phyloP scores from a whole-genome alignment of 1,284 basidiomycete genomes.

The Ceratobasidium sp. region DNA sequence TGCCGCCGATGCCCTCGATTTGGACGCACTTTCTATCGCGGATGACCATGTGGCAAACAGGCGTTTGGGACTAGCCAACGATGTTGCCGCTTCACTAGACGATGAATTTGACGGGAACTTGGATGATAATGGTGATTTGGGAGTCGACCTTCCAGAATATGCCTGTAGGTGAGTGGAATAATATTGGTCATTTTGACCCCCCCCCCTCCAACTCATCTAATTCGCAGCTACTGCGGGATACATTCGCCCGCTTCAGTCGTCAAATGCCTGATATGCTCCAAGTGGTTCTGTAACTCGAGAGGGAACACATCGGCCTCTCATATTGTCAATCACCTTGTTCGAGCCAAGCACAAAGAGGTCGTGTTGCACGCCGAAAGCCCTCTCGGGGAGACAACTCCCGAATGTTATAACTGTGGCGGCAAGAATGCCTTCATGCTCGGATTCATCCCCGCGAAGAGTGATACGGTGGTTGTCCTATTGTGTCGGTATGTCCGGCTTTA shows the following conservation, averaged over 20 bases:
- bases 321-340: constrained; percentile 98
- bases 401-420: constrained; percentile 99
- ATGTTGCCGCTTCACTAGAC: constrained; percentile 66
- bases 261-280: constrained; percentile 94
- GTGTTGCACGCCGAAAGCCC: constrained; percentile 95
- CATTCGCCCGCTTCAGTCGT: constrained; percentile 98
- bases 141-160: constrained; percentile 87
- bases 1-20: constrained; percentile 72
- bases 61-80: constrained; percentile 58
- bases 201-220: not conserved
- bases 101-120: constrained; percentile 89
- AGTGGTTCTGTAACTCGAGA: constrained; percentile 99
- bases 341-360: constrained; percentile 99
- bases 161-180: constrained; percentile 85
- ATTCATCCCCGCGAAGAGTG: constrained; percentile 99
- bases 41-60: constrained; percentile 64
- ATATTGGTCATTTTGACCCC: constrained; percentile 17
- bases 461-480: constrained; percentile 98
- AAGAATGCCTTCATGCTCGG: constrained; percentile 99
- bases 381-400: constrained; percentile 96
- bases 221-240: constrained; percentile 95
- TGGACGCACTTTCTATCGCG: constrained; percentile 69
- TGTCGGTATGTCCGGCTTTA: constrained; percentile 78
- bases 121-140: constrained; percentile 89
- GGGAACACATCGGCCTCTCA: constrained; percentile 98